phyloP scores from a whole-genome alignment of 371 early-diverging fungal species.

The Basidiobolus meristosporus region DNA sequence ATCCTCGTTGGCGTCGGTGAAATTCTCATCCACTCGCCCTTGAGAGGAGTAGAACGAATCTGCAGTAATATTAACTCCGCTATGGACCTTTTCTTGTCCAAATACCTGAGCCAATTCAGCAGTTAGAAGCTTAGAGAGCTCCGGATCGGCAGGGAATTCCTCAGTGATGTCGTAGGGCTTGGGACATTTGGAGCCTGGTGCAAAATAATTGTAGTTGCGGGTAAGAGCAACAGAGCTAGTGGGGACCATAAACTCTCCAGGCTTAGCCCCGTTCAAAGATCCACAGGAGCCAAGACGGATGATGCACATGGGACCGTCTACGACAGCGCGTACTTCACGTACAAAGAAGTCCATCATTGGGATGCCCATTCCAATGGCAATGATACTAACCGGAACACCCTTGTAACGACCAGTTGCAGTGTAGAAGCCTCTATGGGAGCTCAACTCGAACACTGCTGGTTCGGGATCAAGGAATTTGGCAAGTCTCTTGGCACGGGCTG shows the following conservation, averaged over 20 bases:
- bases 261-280: conserved; percentile 31
- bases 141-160: conserved; percentile 31
- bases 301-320: conserved; percentile 62
- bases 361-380: conserved; percentile 80
- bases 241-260: conserved; percentile 64
- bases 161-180: conserved; percentile 49
- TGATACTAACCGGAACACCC: conserved; percentile 58
- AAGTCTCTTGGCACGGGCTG: conserved; percentile 47
- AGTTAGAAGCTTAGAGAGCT: conserved; percentile 21
- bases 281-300: conserved; percentile 88
- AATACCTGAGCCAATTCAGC: background rate
- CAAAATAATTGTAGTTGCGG: conserved; percentile 65
- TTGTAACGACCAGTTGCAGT: conserved; percentile 81
- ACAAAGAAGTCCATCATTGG: conserved; percentile 91
- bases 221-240: conserved; percentile 44
- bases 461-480: conserved; percentile 32
- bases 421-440: conserved; percentile 69
- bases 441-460: conserved; percentile 9
- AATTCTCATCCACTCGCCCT: conserved; percentile 54
- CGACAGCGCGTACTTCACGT: conserved; percentile 72
- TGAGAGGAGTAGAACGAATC: conserved; percentile 87
- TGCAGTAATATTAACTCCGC: conserved; percentile 64
- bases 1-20: conserved; percentile 56
- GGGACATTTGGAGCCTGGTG: conserved; percentile 2
- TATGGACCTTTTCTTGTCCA: conserved; percentile 25